phyloP scores from a whole-genome alignment of 148 eudicot species.

The Heliamphora exappendiculata region DNA sequence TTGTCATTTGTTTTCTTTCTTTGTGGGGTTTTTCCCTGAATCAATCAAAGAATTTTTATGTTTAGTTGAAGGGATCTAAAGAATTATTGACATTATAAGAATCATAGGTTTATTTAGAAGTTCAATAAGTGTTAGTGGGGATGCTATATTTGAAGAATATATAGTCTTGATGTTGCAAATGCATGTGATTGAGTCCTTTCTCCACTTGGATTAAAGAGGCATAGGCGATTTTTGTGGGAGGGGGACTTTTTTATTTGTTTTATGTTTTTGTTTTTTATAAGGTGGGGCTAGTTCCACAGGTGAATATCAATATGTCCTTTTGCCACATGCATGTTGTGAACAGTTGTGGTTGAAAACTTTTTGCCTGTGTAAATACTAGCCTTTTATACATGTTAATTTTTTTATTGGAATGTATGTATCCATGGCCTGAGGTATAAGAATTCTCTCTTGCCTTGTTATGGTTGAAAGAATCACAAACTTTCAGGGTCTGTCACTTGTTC shows the following conservation, averaged over 20 bases:
- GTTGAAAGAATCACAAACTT: no score
- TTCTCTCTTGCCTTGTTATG: no score
- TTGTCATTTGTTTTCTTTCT: no score
- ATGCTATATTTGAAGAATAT: background rate
- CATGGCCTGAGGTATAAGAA: no score
- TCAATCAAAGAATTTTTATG: no score
- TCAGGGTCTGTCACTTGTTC: background rate
- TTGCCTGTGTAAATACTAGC: background rate
- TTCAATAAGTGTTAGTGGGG: background rate
- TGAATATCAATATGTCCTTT: background rate
- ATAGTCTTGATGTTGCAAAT: background rate
- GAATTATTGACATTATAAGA: background rate
- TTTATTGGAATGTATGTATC: no score
- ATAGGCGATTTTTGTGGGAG: background rate
- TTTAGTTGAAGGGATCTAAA: no score
- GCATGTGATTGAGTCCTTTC: background rate
- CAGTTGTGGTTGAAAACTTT: background rate
- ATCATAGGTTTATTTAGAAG: background rate
- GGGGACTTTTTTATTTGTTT: background rate
- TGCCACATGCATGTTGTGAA: background rate
- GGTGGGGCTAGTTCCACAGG: no score
- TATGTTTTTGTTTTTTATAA: background rate
- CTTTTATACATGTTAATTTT: background rate
- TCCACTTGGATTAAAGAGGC: background rate
- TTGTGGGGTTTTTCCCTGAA: no score